Percentiles rank a stretch among this genome's conserved stretches.
phyloP scores from a whole-genome alignment of 345 rosid genomes.

The Hibiscus trionum region DNA sequence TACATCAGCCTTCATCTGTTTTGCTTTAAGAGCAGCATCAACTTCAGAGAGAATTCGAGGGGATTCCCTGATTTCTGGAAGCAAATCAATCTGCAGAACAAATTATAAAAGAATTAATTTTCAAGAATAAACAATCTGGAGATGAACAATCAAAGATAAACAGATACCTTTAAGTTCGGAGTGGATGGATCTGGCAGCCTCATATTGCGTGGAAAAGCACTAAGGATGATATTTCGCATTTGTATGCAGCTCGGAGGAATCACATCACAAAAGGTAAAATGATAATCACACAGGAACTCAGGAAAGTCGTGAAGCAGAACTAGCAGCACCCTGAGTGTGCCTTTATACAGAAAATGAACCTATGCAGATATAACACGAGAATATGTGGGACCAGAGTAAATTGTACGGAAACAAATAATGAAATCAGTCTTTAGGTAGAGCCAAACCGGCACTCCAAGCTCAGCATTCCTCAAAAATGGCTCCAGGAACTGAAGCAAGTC shows the following conservation, averaged over 20 bases:
- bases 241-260: constrained; percentile 99
- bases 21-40: constrained; percentile 71
- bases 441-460: constrained; percentile 68
- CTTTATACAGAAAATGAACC: constrained; percentile 83
- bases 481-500: constrained; percentile 93
- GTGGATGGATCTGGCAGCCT: constrained; percentile 98
- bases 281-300: constrained; percentile 94
- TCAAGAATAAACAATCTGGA: not conserved
- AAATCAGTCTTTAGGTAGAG: constrained; percentile 8
- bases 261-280: constrained; percentile 94
- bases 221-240: constrained; percentile 91
- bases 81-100: constrained; percentile 73
- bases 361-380: constrained; percentile 19
- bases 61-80: constrained; percentile 75
- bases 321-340: constrained; percentile 85
- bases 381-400: not conserved
- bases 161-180: constrained; percentile 62
- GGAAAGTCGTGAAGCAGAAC: constrained; percentile 98
- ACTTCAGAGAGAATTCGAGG: constrained; percentile 88
- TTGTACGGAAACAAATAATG: not conserved
- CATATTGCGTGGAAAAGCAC: constrained; percentile 94
- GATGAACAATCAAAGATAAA: constrained; percentile 3
- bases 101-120: not conserved
- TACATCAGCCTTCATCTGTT: constrained; percentile 77
- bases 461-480: constrained; percentile 93